A percentile compares a stretch with the other conserved stretches of the same genome.
Evolutionary conservation across 306 rosid species (phyloP).

Genomic region (Casuarina glauca): DNA sequence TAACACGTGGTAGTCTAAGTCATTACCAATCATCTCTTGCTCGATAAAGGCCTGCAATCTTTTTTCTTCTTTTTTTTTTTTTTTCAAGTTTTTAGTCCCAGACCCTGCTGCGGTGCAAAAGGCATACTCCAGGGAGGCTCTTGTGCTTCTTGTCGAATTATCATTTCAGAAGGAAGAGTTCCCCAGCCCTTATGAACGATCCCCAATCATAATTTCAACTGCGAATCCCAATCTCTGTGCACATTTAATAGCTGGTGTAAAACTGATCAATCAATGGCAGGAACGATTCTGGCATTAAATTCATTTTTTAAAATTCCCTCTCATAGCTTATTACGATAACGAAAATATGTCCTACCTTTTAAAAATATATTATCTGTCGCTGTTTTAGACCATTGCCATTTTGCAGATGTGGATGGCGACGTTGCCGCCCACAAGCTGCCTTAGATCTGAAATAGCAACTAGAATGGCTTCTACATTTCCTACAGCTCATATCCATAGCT

Average conservation of each 20-base stretch:
- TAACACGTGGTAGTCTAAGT: not conserved
- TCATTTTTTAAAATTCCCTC: not conserved
- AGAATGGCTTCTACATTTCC: not conserved
- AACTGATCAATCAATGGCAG: slow-evolving; percentile 13
- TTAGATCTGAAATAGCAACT: slow-evolving; percentile 22
- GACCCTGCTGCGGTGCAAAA: too few species aligned
- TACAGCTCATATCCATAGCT: not conserved
- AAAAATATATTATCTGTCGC: slow-evolving; percentile 5
- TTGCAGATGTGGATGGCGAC: slow-evolving; percentile 32
- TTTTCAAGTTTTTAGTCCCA: not conserved
- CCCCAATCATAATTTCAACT: not conserved
- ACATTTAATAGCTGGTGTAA: not conserved
- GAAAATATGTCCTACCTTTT: slow-evolving; percentile 7
- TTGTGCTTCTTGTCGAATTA: not conserved
- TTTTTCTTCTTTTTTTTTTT: too few species aligned
- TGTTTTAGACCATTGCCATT: slow-evolving; percentile 24
- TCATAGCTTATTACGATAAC: not conserved
- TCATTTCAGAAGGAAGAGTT: not conserved
- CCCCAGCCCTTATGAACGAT: not conserved
- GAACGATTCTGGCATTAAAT: slow-evolving; percentile 1
- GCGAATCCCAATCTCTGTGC: slow-evolving; percentile 10
- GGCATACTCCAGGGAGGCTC: too few species aligned
- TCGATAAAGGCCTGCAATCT: too few species aligned
- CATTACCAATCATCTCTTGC: too few species aligned
- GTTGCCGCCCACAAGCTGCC: slow-evolving; percentile 6